Evolutionary conservation across 352 stramenopile species (phyloP).

Genomic region (Phytophthora brassicae): DNA sequence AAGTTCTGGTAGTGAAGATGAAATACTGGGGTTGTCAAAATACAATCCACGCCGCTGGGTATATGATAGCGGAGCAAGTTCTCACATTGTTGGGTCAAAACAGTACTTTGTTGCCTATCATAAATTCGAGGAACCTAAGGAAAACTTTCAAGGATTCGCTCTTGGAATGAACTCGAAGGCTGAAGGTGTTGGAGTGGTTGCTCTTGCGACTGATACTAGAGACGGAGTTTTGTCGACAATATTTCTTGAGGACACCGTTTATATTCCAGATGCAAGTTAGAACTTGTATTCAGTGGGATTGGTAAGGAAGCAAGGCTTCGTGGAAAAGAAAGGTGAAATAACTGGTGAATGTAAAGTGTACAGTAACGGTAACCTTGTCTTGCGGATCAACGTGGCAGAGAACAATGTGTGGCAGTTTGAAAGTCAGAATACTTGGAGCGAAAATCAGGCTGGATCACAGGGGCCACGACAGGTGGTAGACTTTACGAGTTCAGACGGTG

Average conservation of each 20-base stretch:
- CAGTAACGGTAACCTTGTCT: not conserved
- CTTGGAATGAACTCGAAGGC: not conserved
- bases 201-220: not conserved
- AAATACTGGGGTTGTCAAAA: too few species aligned
- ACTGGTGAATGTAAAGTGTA: not conserved
- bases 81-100: slow-evolving; percentile 2
- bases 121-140: not conserved
- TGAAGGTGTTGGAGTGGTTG: slow-evolving; percentile 1
- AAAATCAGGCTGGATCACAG: not conserved
- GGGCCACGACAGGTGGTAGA: not conserved
- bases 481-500: not conserved
- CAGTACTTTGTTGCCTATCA: not conserved
- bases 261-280: not conserved
- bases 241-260: slow-evolving; percentile 1
- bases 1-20: too few species aligned
- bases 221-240: slow-evolving; percentile 4
- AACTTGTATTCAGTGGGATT: slow-evolving; percentile 9
- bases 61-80: not conserved
- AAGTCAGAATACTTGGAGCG: not conserved
- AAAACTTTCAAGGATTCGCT: not conserved
- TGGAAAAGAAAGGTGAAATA: not conserved
- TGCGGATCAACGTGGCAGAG: not conserved
- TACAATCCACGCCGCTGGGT: not conserved
- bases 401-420: slow-evolving; percentile 14
- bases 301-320: slow-evolving; percentile 8